These are phyloP conservation scores for Mycena kentingensis DNA, from an alignment of 768 basidiomycete species.

Conservation along the genomic window DNA sequence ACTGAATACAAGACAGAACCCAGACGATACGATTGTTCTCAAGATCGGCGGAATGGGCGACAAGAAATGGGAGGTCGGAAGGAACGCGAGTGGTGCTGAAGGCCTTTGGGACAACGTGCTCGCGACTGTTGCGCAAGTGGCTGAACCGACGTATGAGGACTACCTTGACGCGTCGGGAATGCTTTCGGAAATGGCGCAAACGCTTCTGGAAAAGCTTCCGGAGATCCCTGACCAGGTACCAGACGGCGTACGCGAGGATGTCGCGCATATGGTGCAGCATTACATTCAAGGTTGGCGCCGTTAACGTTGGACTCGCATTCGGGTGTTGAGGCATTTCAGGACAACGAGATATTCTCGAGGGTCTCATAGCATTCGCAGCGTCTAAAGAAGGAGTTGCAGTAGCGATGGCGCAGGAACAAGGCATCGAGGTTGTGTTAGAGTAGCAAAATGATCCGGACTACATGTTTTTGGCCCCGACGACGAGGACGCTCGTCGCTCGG, in stretches of 20 bases:
- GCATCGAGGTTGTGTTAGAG: constrained; percentile 57
- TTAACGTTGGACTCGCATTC: constrained; percentile 2
- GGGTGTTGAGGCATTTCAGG: constrained; percentile 47
- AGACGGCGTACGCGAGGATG: constrained; percentile 46
- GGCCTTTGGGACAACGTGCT: constrained; percentile 62
- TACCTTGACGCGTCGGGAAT: constrained; percentile 68
- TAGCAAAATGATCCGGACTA: constrained; percentile 16
- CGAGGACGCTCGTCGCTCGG: constrained; percentile 15
- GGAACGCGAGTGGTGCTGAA: constrained; percentile 54
- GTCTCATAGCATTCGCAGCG: constrained; percentile 50
- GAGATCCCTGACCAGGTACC: constrained; percentile 23
- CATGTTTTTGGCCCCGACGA: constrained; percentile 16
- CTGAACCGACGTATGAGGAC: constrained; percentile 51
- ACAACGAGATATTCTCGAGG: constrained; percentile 58
- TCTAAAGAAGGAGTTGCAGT: constrained; percentile 51
- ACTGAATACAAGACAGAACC: constrained; percentile 45
- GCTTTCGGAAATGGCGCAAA: constrained; percentile 67
- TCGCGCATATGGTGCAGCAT: constrained; percentile 63
- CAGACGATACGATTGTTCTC: constrained; percentile 84
- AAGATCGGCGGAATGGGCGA: constrained; percentile 62
- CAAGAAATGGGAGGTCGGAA: constrained; percentile 64
- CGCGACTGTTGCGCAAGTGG: constrained; percentile 30
- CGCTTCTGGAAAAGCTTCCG: constrained; percentile 54
- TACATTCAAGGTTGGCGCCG: constrained; percentile 79
- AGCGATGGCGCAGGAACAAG: constrained; percentile 49